phyloP scores from a whole-genome alignment of 2,329 filamentous ascomycete genomes.

The Cyphellophora europaea region DNA sequence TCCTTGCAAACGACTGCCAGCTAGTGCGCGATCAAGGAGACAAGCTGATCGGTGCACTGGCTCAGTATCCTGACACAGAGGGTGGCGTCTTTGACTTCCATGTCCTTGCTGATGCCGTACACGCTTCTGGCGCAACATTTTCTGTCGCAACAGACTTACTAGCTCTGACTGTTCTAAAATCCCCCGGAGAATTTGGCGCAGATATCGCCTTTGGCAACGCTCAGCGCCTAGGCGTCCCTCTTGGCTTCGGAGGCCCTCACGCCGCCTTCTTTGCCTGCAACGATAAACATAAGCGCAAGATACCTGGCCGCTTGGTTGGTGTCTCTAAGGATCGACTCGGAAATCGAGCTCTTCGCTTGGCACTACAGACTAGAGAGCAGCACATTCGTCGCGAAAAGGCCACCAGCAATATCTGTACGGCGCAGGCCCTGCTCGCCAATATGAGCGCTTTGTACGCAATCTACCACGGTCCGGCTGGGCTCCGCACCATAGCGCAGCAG shows the following conservation, averaged over 20 bases:
- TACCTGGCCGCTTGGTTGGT: slow-evolving; percentile 82
- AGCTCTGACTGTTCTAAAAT: slow-evolving; percentile 75
- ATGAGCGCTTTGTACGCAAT: slow-evolving; percentile 93
- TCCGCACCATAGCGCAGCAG: slow-evolving; percentile 74
- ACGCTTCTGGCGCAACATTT: slow-evolving; percentile 68
- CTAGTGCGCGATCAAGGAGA: slow-evolving; percentile 66
- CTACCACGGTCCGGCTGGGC: slow-evolving; percentile 78
- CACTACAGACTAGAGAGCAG: slow-evolving; percentile 88
- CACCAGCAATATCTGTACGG: slow-evolving; percentile 94
- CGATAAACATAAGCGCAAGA: slow-evolving; percentile 88
- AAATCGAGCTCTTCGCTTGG: slow-evolving; percentile 69
- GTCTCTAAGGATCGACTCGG: slow-evolving; percentile 86
- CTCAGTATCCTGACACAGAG: slow-evolving; percentile 89
- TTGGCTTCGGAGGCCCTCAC: slow-evolving; percentile 90
- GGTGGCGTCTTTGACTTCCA: slow-evolving; percentile 71
- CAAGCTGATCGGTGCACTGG: slow-evolving; percentile 77
- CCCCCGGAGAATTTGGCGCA: slow-evolving; percentile 87
- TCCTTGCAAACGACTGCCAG: slow-evolving; percentile 55
- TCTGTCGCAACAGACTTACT: slow-evolving; percentile 84
- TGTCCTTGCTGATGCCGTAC: slow-evolving; percentile 63
- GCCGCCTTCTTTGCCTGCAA: slow-evolving; percentile 90
- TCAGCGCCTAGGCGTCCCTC: slow-evolving; percentile 82
- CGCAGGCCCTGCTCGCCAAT: slow-evolving; percentile 86
- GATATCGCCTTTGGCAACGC: slow-evolving; percentile 92
- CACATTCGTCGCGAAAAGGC: slow-evolving; percentile 95